Conservation (phyloP, 768 basidiomycete genomes). For the Coprinellus micaceus region DNA sequence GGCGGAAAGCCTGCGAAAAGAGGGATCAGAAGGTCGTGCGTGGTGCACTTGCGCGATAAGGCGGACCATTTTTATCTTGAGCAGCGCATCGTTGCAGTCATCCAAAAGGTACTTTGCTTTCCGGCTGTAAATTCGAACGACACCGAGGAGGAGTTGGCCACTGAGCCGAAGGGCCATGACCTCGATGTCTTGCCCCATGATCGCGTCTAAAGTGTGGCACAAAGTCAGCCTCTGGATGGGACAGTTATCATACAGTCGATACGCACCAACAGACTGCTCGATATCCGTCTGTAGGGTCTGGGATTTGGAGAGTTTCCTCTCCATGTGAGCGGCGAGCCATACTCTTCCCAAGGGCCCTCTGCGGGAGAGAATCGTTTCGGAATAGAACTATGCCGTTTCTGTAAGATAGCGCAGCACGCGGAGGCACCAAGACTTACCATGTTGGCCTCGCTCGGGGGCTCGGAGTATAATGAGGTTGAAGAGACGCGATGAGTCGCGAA, state of each 20-base stretch:
- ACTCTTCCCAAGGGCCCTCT: constrained; percentile 93
- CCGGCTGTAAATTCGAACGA: constrained; percentile 94
- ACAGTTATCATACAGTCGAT: neutral
- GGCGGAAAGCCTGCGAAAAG: constrained; percentile 75
- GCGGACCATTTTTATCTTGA: constrained; percentile 90
- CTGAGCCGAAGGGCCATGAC: constrained; percentile 94
- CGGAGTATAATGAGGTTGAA: neutral
- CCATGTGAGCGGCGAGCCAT: constrained; percentile 99
- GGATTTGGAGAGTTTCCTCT: constrained; percentile 93
- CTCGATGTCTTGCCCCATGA: constrained; percentile 90
- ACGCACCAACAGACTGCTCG: constrained; percentile 84
- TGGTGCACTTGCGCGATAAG: neutral
- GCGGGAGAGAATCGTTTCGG: constrained; percentile 89
- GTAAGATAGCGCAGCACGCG: neutral
- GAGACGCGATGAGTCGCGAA: constrained; percentile 2
- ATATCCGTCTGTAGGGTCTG: constrained; percentile 95
- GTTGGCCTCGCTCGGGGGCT: neutral
- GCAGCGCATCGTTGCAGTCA: constrained; percentile 93
- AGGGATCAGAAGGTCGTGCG: constrained; percentile 4
- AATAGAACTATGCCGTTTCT: constrained; percentile 63
- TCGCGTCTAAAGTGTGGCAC: constrained; percentile 56
- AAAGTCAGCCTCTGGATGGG: neutral
- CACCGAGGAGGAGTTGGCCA: constrained; percentile 92
- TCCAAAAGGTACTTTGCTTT: constrained; percentile 98
- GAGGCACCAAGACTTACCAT: constrained; percentile 9